phyloP scores from a whole-genome alignment of 2,329 filamentous ascomycete species.

The Neofusicoccum ribis region DNA sequence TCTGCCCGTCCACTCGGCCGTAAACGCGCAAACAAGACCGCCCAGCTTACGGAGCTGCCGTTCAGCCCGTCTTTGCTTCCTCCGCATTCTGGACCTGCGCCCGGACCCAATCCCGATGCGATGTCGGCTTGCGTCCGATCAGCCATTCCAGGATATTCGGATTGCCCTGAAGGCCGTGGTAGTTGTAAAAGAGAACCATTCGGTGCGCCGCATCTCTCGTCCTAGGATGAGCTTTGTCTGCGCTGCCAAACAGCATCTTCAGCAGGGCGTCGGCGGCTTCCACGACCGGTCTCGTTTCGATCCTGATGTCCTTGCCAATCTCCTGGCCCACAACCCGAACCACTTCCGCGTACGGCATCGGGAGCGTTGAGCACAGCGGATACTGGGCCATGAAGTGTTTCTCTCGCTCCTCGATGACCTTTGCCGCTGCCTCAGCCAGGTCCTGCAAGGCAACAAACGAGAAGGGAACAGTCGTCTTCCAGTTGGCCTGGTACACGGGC shows the following conservation, averaged over 20 bases:
- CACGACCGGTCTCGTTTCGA: slow-evolving; percentile 23
- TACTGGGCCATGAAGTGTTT: slow-evolving; percentile 32
- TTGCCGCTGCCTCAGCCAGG: slow-evolving; percentile 28
- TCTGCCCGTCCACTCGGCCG: neutral
- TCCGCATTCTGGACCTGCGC: neutral
- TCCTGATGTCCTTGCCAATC: slow-evolving; percentile 29
- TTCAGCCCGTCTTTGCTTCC: neutral
- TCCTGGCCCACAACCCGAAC: slow-evolving; percentile 24
- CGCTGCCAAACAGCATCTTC: slow-evolving; percentile 18
- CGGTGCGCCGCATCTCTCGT: slow-evolving; percentile 22
- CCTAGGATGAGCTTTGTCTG: slow-evolving; percentile 1
- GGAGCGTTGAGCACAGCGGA: slow-evolving; percentile 27
- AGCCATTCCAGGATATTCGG: slow-evolving; percentile 25
- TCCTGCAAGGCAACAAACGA: slow-evolving; percentile 30
- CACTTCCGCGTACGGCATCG: slow-evolving; percentile 25
- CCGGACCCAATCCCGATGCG: slow-evolving; percentile 21
- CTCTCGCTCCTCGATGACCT: slow-evolving; percentile 28
- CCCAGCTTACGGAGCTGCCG: neutral
- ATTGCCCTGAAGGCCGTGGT: slow-evolving; percentile 22
- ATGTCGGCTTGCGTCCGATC: slow-evolving; percentile 21
- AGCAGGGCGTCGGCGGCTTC: slow-evolving; percentile 24
- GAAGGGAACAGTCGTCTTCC: slow-evolving; percentile 26
- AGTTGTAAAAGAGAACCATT: slow-evolving; percentile 26
- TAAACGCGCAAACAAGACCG: no score
- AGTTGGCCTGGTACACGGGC: slow-evolving; percentile 26